Conservation (phyloP, 345 rosid genomes). For the Viola odorata region DNA sequence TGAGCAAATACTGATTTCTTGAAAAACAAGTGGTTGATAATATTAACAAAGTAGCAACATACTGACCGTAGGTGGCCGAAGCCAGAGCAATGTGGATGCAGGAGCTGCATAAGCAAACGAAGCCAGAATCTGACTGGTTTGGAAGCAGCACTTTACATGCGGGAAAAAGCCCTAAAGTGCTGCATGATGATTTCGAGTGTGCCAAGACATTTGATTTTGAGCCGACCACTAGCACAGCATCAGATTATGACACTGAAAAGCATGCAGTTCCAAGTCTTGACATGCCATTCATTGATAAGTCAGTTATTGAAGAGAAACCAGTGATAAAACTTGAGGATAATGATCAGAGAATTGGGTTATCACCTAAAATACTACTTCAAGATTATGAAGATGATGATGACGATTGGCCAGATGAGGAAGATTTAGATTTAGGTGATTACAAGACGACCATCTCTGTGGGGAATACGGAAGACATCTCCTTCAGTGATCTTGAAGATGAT, state of each 20-base stretch:
- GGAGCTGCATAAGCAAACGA: slow-evolving; percentile 44
- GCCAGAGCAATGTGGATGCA: slow-evolving; percentile 31
- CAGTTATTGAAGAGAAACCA: slow-evolving; percentile 21
- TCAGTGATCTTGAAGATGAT: slow-evolving; percentile 34
- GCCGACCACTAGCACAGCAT: background rate
- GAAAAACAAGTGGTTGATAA: no score
- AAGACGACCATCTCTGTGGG: slow-evolving; percentile 16
- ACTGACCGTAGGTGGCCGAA: slow-evolving; percentile 23
- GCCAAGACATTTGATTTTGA: slow-evolving; percentile 16
- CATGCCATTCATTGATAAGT: slow-evolving; percentile 19
- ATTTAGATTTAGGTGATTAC: slow-evolving; percentile 23
- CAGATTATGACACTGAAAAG: slow-evolving; percentile 16
- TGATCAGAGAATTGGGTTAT: slow-evolving; percentile 21
- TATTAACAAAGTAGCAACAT: background rate
- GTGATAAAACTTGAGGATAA: slow-evolving; percentile 27
- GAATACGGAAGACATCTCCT: slow-evolving; percentile 28
- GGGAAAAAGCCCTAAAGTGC: slow-evolving; percentile 13
- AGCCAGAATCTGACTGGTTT: slow-evolving; percentile 28
- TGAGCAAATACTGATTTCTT: no score
- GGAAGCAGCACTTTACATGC: slow-evolving; percentile 32
- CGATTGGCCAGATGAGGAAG: slow-evolving; percentile 28
- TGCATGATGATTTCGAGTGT: slow-evolving; percentile 22
- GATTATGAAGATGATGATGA: slow-evolving; percentile 23
- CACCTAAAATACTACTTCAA: slow-evolving; percentile 9
- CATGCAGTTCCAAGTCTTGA: slow-evolving; percentile 15